Conservation (phyloP, 495 filamentous ascomycete species). For the Annulohypoxylon stygium region DNA sequence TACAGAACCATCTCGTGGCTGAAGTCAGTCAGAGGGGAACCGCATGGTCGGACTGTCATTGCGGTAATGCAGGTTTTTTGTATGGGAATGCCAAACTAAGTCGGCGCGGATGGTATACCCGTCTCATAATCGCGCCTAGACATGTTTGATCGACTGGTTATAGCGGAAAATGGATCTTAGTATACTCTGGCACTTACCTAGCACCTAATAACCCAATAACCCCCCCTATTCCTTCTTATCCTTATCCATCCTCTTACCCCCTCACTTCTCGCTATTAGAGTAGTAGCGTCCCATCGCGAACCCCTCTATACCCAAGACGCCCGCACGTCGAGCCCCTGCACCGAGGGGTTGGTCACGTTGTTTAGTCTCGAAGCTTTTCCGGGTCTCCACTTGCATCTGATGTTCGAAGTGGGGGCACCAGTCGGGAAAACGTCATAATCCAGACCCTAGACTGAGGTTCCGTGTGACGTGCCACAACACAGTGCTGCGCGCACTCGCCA, state of each 20-base stretch:
- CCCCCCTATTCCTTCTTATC: too few relatives aligned
- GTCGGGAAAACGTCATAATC: slow-evolving; percentile 50
- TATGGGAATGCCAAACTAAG: neutral
- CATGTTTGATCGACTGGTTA: slow-evolving; percentile 13
- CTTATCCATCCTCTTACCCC: neutral
- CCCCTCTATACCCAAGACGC: slow-evolving; percentile 28
- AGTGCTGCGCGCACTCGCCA: slow-evolving; percentile 30
- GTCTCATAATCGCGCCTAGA: slow-evolving; percentile 15
- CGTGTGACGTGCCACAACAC: slow-evolving; percentile 49
- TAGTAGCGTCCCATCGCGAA: slow-evolving; percentile 24
- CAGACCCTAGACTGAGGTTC: slow-evolving; percentile 40
- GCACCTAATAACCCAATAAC: neutral
- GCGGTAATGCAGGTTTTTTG: slow-evolving; percentile 12
- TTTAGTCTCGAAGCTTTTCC: slow-evolving; percentile 49
- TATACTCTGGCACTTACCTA: neutral
- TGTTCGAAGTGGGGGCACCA: slow-evolving; percentile 41
- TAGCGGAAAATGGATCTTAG: slow-evolving; percentile 8
- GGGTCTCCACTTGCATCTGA: slow-evolving; percentile 48
- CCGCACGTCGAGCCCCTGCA: slow-evolving; percentile 35
- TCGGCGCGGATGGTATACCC: slow-evolving; percentile 10
- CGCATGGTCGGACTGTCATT: slow-evolving; percentile 16
- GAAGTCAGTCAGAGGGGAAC: slow-evolving; percentile 3
- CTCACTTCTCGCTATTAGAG: neutral
- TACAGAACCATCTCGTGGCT: slow-evolving; percentile 15
- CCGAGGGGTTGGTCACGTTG: slow-evolving; percentile 48